phyloP scores from a whole-genome alignment of 768 basidiomycete species.

The Termitomyces sp. region DNA sequence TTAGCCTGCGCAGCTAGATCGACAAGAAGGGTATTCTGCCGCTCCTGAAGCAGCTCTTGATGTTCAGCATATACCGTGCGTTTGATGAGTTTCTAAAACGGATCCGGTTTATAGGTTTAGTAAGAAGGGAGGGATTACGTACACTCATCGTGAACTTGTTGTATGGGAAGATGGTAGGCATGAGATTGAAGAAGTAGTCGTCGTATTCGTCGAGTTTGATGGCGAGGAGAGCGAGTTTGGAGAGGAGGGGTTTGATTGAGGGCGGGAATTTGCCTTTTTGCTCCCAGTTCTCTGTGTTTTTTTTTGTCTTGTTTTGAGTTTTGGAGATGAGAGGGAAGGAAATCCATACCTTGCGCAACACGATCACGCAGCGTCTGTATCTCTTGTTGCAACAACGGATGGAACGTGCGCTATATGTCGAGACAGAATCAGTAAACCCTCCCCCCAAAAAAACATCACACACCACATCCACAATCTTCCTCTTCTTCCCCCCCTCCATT shows the following conservation, averaged over 20 bases:
- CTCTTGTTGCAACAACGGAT: slow-evolving; percentile 57
- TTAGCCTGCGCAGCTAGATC: slow-evolving; percentile 58
- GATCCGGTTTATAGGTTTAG: not conserved
- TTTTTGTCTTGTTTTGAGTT: too few relatives aligned
- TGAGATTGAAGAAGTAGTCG: slow-evolving; percentile 84
- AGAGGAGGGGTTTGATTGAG: slow-evolving; percentile 63
- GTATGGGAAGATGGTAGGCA: slow-evolving; percentile 87
- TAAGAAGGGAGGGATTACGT: slow-evolving; percentile 18
- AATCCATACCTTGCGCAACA: slow-evolving; percentile 53
- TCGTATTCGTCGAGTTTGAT: slow-evolving; percentile 85
- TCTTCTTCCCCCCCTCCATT: slow-evolving; percentile 61
- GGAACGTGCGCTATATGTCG: slow-evolving; percentile 51
- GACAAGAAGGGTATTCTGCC: slow-evolving; percentile 63
- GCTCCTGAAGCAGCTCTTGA: slow-evolving; percentile 52
- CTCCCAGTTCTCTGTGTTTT: slow-evolving; percentile 60
- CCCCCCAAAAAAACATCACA: slow-evolving; percentile 18
- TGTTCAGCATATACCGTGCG: slow-evolving; percentile 81
- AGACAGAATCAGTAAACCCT: too few relatives aligned
- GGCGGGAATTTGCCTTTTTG: slow-evolving; percentile 90
- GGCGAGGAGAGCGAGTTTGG: slow-evolving; percentile 69
- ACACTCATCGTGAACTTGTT: slow-evolving; percentile 94
- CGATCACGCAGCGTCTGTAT: slow-evolving; percentile 55
- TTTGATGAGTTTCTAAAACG: slow-evolving; percentile 80
- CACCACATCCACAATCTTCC: slow-evolving; percentile 65
- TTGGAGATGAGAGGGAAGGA: not conserved